A percentile compares a stretch with the other conserved stretches of the same genome.
Evolutionary conservation across 2,329 filamentous ascomycete species (phyloP).

Genomic region (Paecilomyces sp.): DNA sequence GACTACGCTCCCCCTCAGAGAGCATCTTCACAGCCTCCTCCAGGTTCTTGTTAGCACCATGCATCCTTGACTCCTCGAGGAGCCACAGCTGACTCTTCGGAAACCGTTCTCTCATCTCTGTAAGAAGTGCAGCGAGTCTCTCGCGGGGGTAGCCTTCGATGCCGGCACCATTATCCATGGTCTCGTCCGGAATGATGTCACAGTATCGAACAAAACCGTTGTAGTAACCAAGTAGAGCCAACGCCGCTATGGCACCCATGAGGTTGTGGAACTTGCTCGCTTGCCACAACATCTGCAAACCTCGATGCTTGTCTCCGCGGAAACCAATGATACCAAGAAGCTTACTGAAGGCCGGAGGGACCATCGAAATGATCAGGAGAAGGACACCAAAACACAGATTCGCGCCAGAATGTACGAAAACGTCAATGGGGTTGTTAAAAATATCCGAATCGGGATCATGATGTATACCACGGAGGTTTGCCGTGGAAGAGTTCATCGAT

Average conservation of each 20-base stretch:
- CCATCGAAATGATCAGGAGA: constrained; percentile 80
- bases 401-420: constrained; percentile 81
- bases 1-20: constrained; percentile 51
- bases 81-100: constrained; percentile 80
- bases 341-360: constrained; percentile 83
- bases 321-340: constrained; percentile 87
- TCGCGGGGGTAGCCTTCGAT: constrained; percentile 65
- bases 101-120: constrained; percentile 68
- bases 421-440: constrained; percentile 69
- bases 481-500: constrained; percentile 15
- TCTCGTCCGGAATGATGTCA: constrained; percentile 66
- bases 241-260: constrained; percentile 81
- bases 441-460: constrained; percentile 54
- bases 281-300: constrained; percentile 82
- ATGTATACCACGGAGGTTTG: constrained; percentile 21
- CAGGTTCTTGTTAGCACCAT: constrained; percentile 60
- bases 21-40: constrained; percentile 62
- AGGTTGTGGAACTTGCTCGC: constrained; percentile 79
- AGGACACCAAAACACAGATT: constrained; percentile 87
- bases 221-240: constrained; percentile 78
- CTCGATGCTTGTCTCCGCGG: constrained; percentile 75
- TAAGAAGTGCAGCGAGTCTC: constrained; percentile 60
- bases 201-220: constrained; percentile 79
- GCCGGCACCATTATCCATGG: constrained; percentile 42
- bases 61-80: constrained; percentile 76